A percentile compares a stretch with the other conserved stretches of the same genome.
Evolutionary conservation across 805 yeast species (phyloP).

Genomic region (Alloascoidea hylecoeti): DNA sequence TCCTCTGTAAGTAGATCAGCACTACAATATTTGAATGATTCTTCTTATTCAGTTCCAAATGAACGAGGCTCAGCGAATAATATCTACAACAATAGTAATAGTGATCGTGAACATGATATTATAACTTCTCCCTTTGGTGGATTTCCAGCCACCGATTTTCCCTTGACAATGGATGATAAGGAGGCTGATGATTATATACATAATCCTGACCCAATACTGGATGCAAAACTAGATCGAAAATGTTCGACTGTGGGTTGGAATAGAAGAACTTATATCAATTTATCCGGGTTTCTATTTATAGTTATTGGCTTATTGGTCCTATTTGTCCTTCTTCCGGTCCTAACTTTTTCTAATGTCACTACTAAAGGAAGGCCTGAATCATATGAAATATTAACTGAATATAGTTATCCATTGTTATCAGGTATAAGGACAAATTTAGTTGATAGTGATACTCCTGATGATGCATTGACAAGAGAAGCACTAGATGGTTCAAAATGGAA

Average conservation of each 20-base stretch:
- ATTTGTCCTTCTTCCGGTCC: conserved; percentile 68
- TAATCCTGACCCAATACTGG: conserved; percentile 91
- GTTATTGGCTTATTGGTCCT: conserved; percentile 48
- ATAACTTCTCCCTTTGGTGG: conserved; percentile 95
- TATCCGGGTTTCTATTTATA: conserved; percentile 30
- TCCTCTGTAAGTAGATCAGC: no score
- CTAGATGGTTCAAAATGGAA: conserved; percentile 55
- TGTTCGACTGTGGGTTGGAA: conserved; percentile 17
- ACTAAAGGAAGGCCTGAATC: conserved; percentile 9
- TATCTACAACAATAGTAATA: no score
- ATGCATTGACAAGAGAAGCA: conserved; percentile 33
- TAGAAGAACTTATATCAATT: conserved; percentile 18
- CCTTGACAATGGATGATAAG: conserved; percentile 80
- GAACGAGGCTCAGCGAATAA: no score
- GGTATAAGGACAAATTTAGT: conserved; percentile 49
- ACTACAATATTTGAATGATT: no score
- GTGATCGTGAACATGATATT: no score
- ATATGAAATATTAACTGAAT: conserved; percentile 32
- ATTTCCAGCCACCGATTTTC: conserved; percentile 87
- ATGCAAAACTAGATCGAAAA: conserved; percentile 57
- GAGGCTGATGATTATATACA: conserved; percentile 93
- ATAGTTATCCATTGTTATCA: conserved; percentile 39
- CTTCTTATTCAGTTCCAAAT: no score
- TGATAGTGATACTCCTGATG: conserved; percentile 59
- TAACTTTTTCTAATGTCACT: conserved; percentile 68